Base-by-base conservation (phyloP, 192 early-diverging fungal species). In the Coemansia sp. region DNA sequence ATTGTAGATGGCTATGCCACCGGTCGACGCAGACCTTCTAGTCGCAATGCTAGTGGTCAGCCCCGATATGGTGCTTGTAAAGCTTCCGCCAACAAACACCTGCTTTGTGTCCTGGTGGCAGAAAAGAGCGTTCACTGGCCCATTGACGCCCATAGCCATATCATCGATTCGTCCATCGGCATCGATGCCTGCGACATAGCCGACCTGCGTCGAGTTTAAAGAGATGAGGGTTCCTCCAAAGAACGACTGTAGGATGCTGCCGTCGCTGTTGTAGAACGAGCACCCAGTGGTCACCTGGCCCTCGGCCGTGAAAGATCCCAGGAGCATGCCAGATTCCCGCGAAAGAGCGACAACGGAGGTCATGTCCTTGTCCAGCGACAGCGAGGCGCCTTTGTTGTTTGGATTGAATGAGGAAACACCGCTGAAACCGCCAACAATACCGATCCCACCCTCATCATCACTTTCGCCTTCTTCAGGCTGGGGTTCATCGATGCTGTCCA, bases 11-110 rank as follows among this genome's bases (percentile, higher is more conserved):
- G 72, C 64, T 58, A 75, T 65, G 18, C 68, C 72, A 30, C 75
- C 79, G 6, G 72, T 75, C 2, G 68, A 69, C 38, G 11, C 22
- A 2, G 77, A 76, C 49, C 61, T 66, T 66, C 62, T 69, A 7
- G 73, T 81, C 1, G 72, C 67, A 31, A 76, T 62, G 33, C 54
- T 52, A 20, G 50, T 48, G 11, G 63, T 71, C 18, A 64, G 64
- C 12, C 71, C 70, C 5, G 68, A 34, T 3, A 59, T 36, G 0
- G 78, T 76, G 48, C 64, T 72, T 17, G 83, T 70, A 61, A 84
- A 84, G 69, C 67, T 74, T 20, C 83, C 83, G 56, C 77, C 83
- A n/a, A 78, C 75, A 54, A 74, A 80, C 28, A 84, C 83, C 56
- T 73, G 64, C 56, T 70, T 61, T 2, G 66, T 60, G 4, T 62